These are phyloP conservation scores for Exophiala oligosperma DNA, from an alignment of 2,329 filamentous ascomycete species.

Conservation along the genomic window DNA sequence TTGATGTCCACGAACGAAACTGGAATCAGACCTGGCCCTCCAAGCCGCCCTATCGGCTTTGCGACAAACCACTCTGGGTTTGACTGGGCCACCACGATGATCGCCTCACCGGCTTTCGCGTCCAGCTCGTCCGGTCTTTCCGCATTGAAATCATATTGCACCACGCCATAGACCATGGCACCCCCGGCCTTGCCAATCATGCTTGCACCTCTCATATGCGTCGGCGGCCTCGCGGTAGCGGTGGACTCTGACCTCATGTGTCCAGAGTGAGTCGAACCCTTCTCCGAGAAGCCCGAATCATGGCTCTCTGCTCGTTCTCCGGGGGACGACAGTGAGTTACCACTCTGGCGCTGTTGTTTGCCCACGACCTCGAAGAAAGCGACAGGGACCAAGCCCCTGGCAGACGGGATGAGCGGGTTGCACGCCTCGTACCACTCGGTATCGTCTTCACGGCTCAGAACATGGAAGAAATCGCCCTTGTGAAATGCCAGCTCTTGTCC, in stretches of 20 bases:
- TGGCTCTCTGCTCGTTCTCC: slow-evolving; percentile 64
- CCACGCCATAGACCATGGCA: slow-evolving; percentile 93
- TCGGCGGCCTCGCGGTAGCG: slow-evolving; percentile 35
- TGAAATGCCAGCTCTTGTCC: slow-evolving; percentile 84
- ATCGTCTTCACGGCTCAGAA: slow-evolving; percentile 94
- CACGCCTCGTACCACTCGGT: slow-evolving; percentile 97
- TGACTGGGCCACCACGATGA: slow-evolving; percentile 97
- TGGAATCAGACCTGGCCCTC: slow-evolving; percentile 90
- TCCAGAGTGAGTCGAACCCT: slow-evolving; percentile 28
- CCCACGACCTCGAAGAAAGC: slow-evolving; percentile 90
- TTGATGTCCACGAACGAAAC: slow-evolving; percentile 96
- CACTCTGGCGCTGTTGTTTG: slow-evolving; percentile 88
- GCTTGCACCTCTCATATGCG: slow-evolving; percentile 44
- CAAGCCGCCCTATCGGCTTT: slow-evolving; percentile 96
- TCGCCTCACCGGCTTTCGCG: slow-evolving; percentile 90
- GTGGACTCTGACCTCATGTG: slow-evolving; percentile 38
- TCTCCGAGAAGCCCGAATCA: slow-evolving; percentile 85
- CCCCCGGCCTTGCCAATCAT: slow-evolving; percentile 58
- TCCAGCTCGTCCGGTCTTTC: slow-evolving; percentile 95
- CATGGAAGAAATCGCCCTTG: slow-evolving; percentile 96
- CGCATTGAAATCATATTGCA: slow-evolving; percentile 95
- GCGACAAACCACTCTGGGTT: slow-evolving; percentile 99
- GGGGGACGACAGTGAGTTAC: slow-evolving; percentile 61
- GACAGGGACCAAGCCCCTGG: slow-evolving; percentile 88
- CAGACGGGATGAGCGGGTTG: slow-evolving; percentile 85